Evolutionary conservation across 108 stramenopile species (phyloP).

Genomic region (Cyclotella atomus): DNA sequence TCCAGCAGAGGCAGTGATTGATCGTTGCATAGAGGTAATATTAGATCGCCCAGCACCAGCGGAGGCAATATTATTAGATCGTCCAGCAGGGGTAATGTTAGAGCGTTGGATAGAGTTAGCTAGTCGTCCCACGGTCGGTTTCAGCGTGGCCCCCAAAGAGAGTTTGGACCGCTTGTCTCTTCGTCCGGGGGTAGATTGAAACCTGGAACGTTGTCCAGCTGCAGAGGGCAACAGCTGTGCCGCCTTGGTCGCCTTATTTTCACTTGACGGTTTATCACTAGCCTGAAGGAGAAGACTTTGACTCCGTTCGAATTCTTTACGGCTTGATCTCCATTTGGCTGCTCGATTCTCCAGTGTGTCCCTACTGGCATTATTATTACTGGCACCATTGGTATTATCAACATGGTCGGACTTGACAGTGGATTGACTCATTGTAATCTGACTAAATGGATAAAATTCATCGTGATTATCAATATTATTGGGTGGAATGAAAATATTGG

Average conservation of each 20-base stretch:
- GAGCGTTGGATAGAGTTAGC: background rate
- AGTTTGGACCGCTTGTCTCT: background rate
- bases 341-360: background rate
- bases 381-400: background rate
- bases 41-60: too few relatives aligned
- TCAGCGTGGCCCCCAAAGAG: background rate
- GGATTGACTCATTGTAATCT: slow-evolving; percentile 20
- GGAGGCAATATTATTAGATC: background rate
- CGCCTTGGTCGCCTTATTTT: background rate
- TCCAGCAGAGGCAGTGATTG: too few relatives aligned
- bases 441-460: slow-evolving; percentile 3
- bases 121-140: too few relatives aligned
- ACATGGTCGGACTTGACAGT: background rate
- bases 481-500: background rate
- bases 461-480: background rate
- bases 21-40: too few relatives aligned
- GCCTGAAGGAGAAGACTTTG: background rate
- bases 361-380: background rate
- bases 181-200: background rate
- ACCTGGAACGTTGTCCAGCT: background rate
- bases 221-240: background rate
- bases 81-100: background rate
- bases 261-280: background rate
- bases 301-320: background rate
- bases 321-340: background rate